Conservation (phyloP, 331 rosid genomes). For the Quercus lobata region DNA sequence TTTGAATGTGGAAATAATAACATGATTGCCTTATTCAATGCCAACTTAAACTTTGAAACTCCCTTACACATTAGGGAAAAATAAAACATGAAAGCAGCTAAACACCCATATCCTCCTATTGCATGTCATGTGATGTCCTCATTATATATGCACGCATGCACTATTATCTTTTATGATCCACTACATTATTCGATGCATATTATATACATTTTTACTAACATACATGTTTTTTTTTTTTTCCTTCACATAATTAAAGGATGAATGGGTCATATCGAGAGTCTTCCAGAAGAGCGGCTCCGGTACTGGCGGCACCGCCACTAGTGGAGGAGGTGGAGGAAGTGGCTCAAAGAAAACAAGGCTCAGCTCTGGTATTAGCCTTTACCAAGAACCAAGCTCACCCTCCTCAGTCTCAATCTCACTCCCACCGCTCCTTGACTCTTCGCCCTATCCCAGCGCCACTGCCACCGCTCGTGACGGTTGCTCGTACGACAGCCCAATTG, state of each 20-base stretch:
- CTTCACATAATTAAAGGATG: slow-evolving; percentile 45
- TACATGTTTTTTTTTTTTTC: not conserved
- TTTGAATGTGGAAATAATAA: no score
- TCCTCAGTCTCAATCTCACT: slow-evolving; percentile 77
- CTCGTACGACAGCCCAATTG: slow-evolving; percentile 40
- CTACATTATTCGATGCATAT: not conserved
- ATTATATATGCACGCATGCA: not conserved
- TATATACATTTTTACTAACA: not conserved
- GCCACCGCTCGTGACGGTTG: slow-evolving; percentile 40
- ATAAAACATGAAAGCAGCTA: not conserved
- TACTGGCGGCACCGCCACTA: slow-evolving; percentile 20
- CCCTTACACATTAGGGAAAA: not conserved
- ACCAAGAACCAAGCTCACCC: slow-evolving; percentile 76
- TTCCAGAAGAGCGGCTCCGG: slow-evolving; percentile 61
- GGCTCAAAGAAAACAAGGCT: slow-evolving; percentile 45
- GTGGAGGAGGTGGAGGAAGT: slow-evolving; percentile 4
- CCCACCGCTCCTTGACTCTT: slow-evolving; percentile 81
- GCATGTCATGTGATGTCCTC: not conserved
- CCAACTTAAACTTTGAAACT: not conserved
- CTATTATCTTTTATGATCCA: not conserved
- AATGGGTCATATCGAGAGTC: slow-evolving; percentile 96
- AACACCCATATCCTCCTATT: not conserved
- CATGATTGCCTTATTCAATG: not conserved
- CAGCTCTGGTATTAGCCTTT: slow-evolving; percentile 27
- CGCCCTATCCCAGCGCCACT: slow-evolving; percentile 31